Evolutionary conservation across 78 protist species (phyloP).

Genomic region (slime mould (Dictyostelium discoideum)): DNA sequence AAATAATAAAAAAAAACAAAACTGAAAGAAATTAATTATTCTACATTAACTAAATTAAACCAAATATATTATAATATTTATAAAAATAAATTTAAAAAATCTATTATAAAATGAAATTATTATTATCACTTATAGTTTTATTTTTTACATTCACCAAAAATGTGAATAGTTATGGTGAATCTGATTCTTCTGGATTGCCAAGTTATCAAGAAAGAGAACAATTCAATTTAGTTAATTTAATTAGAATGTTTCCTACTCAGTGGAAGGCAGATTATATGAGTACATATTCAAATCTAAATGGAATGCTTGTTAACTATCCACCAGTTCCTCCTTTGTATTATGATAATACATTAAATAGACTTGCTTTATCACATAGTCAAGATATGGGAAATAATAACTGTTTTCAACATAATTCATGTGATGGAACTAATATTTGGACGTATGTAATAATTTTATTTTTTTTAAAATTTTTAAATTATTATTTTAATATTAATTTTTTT

Average conservation of each 20-base stretch:
- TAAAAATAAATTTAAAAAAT: not conserved
- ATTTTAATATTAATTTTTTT: not conserved
- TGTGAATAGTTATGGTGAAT: conserved; percentile 8
- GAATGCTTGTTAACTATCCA: not conserved
- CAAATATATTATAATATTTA: too few relatives aligned
- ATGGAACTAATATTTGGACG: not conserved
- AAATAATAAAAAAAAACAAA: not conserved
- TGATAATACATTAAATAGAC: not conserved
- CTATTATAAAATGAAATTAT: not conserved
- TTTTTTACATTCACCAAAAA: not conserved
- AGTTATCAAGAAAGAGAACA: conserved; percentile 25
- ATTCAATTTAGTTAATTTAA: conserved; percentile 27
- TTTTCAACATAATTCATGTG: not conserved
- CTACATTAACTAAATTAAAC: not conserved
- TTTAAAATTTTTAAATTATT: not conserved
- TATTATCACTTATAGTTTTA: not conserved
- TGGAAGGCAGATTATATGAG: not conserved
- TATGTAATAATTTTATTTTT: not conserved
- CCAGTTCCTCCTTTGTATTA: conserved; percentile 7
- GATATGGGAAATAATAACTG: conserved; percentile 18
- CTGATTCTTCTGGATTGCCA: conserved; percentile 30
- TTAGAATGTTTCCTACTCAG: conserved; percentile 46
- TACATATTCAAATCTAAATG: not conserved
- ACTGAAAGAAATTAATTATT: not conserved
- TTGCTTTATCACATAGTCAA: not conserved